phyloP scores from a whole-genome alignment of 192 early-diverging fungal genomes.

The Geranomyces variabilis region DNA sequence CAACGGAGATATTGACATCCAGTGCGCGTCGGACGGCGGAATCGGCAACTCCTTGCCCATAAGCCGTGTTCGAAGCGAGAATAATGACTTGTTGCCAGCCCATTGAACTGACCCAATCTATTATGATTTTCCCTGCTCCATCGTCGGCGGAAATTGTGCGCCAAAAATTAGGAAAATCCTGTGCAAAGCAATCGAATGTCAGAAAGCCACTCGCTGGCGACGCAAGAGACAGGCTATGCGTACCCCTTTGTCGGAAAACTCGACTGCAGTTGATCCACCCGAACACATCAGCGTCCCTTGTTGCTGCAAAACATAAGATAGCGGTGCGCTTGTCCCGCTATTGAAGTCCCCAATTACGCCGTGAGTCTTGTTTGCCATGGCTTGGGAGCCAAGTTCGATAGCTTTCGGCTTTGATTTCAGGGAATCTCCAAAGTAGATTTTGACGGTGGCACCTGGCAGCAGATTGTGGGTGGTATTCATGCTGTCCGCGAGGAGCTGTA shows the following conservation, averaged over 20 bases:
- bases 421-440: background rate
- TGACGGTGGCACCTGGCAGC: conserved; percentile 5
- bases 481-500: background rate
- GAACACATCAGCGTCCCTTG: background rate
- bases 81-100: conserved; percentile 9
- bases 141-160: conserved; percentile 19
- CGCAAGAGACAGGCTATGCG: background rate
- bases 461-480: background rate
- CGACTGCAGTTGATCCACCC: background rate
- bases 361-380: conserved; percentile 5
- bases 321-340: background rate
- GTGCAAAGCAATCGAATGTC: too few species aligned
- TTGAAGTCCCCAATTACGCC: conserved; percentile 15
- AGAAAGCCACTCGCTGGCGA: background rate
- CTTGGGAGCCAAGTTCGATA: background rate
- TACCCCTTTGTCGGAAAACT: conserved; percentile 1
- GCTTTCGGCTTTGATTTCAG: background rate
- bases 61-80: conserved; percentile 9
- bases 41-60: conserved; percentile 17
- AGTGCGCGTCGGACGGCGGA: conserved; percentile 9
- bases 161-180: conserved; percentile 23
- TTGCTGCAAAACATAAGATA: conserved; percentile 7
- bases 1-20: background rate
- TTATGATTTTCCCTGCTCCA: background rate
- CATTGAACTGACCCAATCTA: conserved; percentile 11